A percentile compares a stretch with the other conserved stretches of the same genome.
Evolutionary conservation across 2,329 filamentous ascomycete species (phyloP).

Genomic region (Apiospora aurea): DNA sequence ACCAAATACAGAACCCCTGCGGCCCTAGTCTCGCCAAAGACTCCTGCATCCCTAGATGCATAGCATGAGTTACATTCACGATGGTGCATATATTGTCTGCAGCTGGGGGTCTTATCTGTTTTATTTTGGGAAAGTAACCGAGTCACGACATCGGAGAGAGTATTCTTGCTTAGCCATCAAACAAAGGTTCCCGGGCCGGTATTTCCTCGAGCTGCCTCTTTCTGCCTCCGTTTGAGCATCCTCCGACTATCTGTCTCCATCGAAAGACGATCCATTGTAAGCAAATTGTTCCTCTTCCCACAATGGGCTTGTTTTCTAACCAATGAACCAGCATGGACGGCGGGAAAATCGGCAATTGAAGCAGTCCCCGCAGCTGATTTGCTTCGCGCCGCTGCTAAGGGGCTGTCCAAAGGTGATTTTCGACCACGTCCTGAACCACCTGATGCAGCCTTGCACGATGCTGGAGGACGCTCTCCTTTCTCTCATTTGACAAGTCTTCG

Average conservation of each 20-base stretch:
- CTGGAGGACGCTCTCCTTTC: slow-evolving; percentile 26
- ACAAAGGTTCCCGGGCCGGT: background rate
- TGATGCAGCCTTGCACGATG: slow-evolving; percentile 25
- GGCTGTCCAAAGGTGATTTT: slow-evolving; percentile 25
- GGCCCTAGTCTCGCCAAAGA: background rate
- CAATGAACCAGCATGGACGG: background rate
- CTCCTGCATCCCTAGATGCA: background rate
- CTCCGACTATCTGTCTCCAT: background rate
- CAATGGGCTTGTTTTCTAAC: background rate
- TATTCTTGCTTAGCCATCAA: background rate
- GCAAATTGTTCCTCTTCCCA: background rate
- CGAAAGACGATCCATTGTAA: background rate
- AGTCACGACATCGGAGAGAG: background rate
- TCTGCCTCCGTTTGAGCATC: no score
- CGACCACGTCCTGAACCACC: slow-evolving; percentile 27
- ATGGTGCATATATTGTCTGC: slow-evolving; percentile 15
- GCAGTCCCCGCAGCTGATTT: background rate
- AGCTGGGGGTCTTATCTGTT: background rate
- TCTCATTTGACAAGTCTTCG: slow-evolving; percentile 30
- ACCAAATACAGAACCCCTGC: background rate
- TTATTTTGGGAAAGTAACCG: background rate
- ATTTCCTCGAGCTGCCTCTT: background rate
- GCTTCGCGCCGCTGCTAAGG: background rate
- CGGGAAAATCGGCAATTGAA: background rate
- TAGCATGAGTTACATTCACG: background rate